phyloP scores from a whole-genome alignment of 768 basidiomycete genomes.

The Amanita subjunquillea region DNA sequence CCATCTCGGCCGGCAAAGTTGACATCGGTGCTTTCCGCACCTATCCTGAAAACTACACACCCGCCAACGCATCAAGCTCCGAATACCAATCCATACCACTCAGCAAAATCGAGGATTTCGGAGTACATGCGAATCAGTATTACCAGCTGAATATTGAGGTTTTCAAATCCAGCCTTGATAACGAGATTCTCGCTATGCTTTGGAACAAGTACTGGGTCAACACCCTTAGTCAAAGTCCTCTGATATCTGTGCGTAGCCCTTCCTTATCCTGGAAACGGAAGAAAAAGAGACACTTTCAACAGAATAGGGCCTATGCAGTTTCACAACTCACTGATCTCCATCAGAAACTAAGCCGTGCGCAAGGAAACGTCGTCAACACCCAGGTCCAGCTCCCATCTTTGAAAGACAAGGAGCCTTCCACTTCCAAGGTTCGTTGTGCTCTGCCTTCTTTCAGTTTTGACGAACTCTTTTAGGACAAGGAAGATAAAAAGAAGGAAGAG shows the following conservation, averaged over 20 bases:
- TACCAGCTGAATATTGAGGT: slow-evolving; percentile 92
- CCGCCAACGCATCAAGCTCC: slow-evolving; percentile 55
- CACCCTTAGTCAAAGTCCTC: slow-evolving; percentile 85
- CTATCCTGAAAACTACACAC: slow-evolving; percentile 91
- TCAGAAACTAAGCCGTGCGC: slow-evolving; percentile 77
- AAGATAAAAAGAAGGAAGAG: slow-evolving; percentile 81
- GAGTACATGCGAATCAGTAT: slow-evolving; percentile 95
- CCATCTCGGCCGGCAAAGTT: slow-evolving; percentile 95
- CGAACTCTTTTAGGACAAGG: slow-evolving; percentile 37
- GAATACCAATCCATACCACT: slow-evolving; percentile 97
- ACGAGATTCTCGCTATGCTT: slow-evolving; percentile 75
- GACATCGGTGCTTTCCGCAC: slow-evolving; percentile 99
- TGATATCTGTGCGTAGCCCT: slow-evolving; percentile 70
- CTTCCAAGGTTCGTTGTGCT: slow-evolving; percentile 26
- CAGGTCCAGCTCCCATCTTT: slow-evolving; percentile 43
- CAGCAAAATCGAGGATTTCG: slow-evolving; percentile 97
- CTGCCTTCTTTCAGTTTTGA: not conserved
- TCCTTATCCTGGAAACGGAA: not conserved
- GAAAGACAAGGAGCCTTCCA: slow-evolving; percentile 37
- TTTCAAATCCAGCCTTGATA: slow-evolving; percentile 88
- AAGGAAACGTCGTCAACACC: slow-evolving; percentile 43
- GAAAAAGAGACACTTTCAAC: not conserved
- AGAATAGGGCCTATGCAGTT: slow-evolving; percentile 94
- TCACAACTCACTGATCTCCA: slow-evolving; percentile 86
- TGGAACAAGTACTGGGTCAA: slow-evolving; percentile 99